A percentile compares a stretch with the other conserved stretches of the same genome.
Conservation (phyloP, 164 flowering plant species). For the Santalum album region DNA sequence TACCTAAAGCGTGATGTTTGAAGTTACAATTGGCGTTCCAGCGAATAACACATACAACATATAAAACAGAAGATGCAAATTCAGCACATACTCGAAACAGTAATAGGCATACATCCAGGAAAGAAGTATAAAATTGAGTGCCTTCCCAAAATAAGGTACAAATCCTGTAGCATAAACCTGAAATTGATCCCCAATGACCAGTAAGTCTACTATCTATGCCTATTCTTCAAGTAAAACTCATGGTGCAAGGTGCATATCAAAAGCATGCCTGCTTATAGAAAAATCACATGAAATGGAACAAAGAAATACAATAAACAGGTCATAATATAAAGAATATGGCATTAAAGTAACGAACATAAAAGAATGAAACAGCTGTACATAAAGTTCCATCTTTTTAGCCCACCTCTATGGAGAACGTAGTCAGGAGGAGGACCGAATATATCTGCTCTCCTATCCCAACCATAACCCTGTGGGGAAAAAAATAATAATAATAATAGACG, state of each 20-base stretch:
- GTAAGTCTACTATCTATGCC: background rate
- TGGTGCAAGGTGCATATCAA: background rate
- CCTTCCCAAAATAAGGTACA: conserved; percentile 76
- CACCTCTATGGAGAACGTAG: conserved; percentile 80
- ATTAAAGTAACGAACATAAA: background rate
- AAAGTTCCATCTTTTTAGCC: background rate
- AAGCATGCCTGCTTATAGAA: background rate
- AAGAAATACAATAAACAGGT: background rate
- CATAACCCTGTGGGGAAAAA: conserved; percentile 38
- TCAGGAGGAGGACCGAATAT: conserved; percentile 65
- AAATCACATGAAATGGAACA: background rate
- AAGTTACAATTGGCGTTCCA: conserved; percentile 7
- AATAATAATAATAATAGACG: conserved; percentile 3
- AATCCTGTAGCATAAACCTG: conserved; percentile 76
- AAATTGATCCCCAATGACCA: conserved; percentile 9
- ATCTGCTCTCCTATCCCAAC: conserved; percentile 73
- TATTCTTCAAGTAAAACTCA: conserved; percentile 3
- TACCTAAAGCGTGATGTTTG: conserved; percentile 47
- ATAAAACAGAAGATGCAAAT: background rate
- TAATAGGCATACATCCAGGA: conserved; percentile 98
- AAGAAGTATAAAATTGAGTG: conserved; percentile 69
- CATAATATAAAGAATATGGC: background rate
- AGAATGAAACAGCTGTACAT: background rate
- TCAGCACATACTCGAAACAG: conserved; percentile 75
- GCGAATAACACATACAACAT: background rate